These are phyloP conservation scores for carrot (Daucus carota) DNA, from an alignment of 129 eudicot species.

Conservation along the genomic window DH1_v3.0 NC_030381.2:40632501-40633000, in stretches of 20 bases:
- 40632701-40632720: not conserved
- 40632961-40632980: not conserved
- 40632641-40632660: not conserved
- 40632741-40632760: not conserved
- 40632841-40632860: not conserved
- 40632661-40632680: not conserved
- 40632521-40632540: conserved; percentile 53
- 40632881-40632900: not conserved
- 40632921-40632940: not conserved
- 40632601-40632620: not conserved
- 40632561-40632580: conserved; percentile 87
- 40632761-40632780: not conserved
- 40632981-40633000: not conserved
- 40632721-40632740: not conserved
- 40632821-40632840: not conserved
- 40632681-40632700: not conserved
- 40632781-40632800: not conserved
- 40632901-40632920: not conserved
- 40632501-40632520: conserved; percentile 58
- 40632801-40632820: not conserved
- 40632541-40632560: conserved; percentile 88
- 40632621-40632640: not conserved
- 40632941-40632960: not conserved
- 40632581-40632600: conserved; percentile 36
- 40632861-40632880: not conserved